These are phyloP conservation scores for Talaromyces sp. DNA, from an alignment of 2,329 filamentous ascomycete genomes.

Conservation along the genomic window DNA sequence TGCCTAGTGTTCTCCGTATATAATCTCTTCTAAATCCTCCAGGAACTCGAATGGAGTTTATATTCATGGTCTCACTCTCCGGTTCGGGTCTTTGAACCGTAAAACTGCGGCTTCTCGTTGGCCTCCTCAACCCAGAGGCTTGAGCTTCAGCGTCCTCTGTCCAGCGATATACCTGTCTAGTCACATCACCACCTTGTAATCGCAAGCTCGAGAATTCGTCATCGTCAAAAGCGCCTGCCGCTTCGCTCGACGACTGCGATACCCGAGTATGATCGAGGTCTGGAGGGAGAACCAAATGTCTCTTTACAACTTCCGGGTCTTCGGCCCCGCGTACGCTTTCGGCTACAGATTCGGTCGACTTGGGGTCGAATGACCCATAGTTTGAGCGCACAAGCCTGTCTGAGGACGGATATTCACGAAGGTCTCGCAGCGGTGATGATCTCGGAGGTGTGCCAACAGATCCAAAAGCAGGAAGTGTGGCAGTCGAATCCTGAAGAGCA, in stretches of 20 bases:
- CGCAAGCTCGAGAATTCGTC: conserved; percentile 92
- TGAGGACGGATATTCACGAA: conserved; percentile 43
- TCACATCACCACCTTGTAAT: conserved; percentile 91
- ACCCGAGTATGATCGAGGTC: conserved; percentile 36
- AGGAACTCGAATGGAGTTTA: conserved; percentile 85
- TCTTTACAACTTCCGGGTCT: conserved; percentile 84
- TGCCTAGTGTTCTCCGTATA: conserved; percentile 69
- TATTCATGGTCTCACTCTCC: conserved; percentile 76
- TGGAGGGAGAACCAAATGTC: conserved; percentile 77
- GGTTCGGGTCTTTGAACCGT: conserved; percentile 71
- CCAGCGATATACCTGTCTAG: conserved; percentile 93
- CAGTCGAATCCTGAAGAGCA: conserved; percentile 67
- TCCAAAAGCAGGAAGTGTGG: conserved; percentile 44
- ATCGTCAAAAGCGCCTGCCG: conserved; percentile 47
- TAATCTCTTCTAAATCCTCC: conserved; percentile 93
- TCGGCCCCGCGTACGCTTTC: conserved; percentile 61
- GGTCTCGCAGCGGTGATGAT: conserved; percentile 58
- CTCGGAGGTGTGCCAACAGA: conserved; percentile 46
- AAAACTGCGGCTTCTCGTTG: conserved; percentile 85
- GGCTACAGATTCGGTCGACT: conserved; percentile 50
- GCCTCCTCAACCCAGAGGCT: conserved; percentile 49
- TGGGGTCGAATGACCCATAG: conserved; percentile 81
- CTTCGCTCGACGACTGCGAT: conserved; percentile 30
- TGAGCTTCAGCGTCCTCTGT: conserved; percentile 79
- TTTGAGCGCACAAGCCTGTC: conserved; percentile 61